phyloP scores from a whole-genome alignment of 495 filamentous ascomycete genomes.

The Bacidia rubella region DNA sequence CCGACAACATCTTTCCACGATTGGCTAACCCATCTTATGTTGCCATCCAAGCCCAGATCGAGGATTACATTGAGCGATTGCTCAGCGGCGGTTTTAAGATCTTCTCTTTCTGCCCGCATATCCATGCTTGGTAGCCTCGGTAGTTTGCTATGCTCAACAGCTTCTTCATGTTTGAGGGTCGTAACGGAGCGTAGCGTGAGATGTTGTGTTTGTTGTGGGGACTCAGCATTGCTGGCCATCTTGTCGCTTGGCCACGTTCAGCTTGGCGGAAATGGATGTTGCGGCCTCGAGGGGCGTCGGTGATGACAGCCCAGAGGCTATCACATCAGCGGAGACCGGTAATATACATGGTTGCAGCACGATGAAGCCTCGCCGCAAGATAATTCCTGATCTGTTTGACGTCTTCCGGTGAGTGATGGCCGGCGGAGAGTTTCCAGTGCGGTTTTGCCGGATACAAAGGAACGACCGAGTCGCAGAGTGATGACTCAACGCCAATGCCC shows the following conservation, averaged over 20 bases:
- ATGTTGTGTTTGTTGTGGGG: conserved; percentile 25
- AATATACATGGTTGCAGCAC: neutral
- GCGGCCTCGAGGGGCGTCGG: neutral
- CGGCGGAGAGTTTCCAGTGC: neutral
- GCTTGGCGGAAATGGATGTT: too few species aligned
- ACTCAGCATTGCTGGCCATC: conserved; percentile 15
- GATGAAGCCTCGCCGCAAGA: neutral
- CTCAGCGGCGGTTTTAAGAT: conserved; percentile 88
- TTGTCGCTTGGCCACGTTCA: neutral
- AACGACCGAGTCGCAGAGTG: neutral
- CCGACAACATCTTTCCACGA: conserved; percentile 95
- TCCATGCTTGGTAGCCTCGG: conserved; percentile 49
- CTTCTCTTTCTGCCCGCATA: conserved; percentile 71
- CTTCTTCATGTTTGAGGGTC: conserved; percentile 41
- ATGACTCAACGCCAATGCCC: neutral
- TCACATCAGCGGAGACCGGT: conserved; percentile 3
- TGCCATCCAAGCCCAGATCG: conserved; percentile 77
- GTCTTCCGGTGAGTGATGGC: too few species aligned
- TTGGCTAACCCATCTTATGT: conserved; percentile 86
- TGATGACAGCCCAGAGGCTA: neutral
- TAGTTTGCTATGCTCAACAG: conserved; percentile 33
- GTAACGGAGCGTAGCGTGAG: conserved; percentile 39
- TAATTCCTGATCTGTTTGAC: too few species aligned
- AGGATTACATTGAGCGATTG: conserved; percentile 92
- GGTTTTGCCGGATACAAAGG: neutral